Evolutionary conservation across 202 grass and related monocot genomes (phyloP).

Genomic region (Zizania palustris): DNA sequence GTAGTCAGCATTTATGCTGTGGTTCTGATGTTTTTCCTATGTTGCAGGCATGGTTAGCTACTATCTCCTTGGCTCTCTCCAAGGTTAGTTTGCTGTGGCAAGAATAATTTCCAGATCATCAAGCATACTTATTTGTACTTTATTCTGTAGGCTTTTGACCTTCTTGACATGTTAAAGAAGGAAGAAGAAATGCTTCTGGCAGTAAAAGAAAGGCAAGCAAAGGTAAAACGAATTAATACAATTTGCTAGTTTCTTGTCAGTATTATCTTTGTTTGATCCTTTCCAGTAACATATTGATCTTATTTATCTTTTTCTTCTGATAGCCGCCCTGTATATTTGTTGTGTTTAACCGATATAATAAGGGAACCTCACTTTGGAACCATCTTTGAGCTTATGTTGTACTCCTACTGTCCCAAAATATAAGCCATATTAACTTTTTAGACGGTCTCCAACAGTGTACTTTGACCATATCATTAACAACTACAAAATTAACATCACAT

Average conservation of each 20-base stretch:
- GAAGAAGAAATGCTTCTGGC: constrained; percentile 88
- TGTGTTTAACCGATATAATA: neutral
- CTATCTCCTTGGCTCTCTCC: constrained; percentile 75
- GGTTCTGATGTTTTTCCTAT: constrained; percentile 32
- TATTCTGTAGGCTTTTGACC: constrained; percentile 75
- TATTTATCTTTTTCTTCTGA: neutral
- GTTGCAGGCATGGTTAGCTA: constrained; percentile 81
- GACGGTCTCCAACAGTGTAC: too few species aligned
- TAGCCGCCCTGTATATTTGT: neutral
- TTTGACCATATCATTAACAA: too few species aligned
- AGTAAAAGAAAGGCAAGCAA: constrained; percentile 75
- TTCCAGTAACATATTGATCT: neutral
- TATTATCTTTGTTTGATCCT: neutral
- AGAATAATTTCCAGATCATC: constrained; percentile 11
- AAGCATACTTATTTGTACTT: constrained; percentile 9
- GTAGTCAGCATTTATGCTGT: neutral
- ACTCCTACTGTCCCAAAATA: too few species aligned
- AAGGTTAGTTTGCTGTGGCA: constrained; percentile 61
- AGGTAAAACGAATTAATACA: constrained; percentile 47
- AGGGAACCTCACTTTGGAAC: neutral
- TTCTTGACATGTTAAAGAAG: constrained; percentile 91
- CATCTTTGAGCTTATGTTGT: neutral
- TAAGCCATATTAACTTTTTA: too few species aligned
- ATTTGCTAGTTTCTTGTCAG: neutral
- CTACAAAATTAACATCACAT: too few species aligned